phyloP scores from a whole-genome alignment of 2,329 filamentous ascomycete species.

The Didymella lethalis region DNA sequence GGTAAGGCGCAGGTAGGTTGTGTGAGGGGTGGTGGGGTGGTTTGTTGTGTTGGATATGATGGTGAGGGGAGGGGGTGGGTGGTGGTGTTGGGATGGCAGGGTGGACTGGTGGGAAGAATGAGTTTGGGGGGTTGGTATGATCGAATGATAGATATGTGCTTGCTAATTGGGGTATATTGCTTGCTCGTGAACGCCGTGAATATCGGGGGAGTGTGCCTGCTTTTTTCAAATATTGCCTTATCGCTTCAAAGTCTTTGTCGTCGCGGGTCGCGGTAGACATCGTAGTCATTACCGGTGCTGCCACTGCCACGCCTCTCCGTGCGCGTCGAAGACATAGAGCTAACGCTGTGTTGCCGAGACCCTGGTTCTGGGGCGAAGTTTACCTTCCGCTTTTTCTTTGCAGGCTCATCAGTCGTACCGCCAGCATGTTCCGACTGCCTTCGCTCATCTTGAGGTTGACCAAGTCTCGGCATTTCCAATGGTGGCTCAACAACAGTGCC shows the following conservation, averaged over 20 bases:
- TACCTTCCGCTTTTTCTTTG: constrained; percentile 3
- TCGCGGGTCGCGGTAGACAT: constrained; percentile 13
- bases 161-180: not conserved
- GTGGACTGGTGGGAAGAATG: not conserved
- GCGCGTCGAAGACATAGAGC: not conserved
- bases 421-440: not conserved
- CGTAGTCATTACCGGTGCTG: constrained; percentile 4
- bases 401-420: not conserved
- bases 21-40: too few species aligned
- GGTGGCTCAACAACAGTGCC: not conserved
- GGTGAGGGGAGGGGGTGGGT: too few species aligned
- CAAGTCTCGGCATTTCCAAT: not conserved
- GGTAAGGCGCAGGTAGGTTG: too few species aligned
- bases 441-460: not conserved
- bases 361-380: not conserved
- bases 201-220: not conserved
- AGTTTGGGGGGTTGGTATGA: not conserved
- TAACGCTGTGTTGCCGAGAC: not conserved
- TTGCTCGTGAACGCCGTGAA: not conserved
- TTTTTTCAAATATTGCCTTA: too few species aligned
- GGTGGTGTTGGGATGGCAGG: too few species aligned
- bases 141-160: not conserved
- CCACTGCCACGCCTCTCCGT: not conserved
- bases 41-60: too few species aligned
- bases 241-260: not conserved